Evolutionary conservation across 2,329 filamentous ascomycete genomes (phyloP), one percentile per base, ranked within the genome.

Genomic region (Pestalotiopsis sp.): DNA sequence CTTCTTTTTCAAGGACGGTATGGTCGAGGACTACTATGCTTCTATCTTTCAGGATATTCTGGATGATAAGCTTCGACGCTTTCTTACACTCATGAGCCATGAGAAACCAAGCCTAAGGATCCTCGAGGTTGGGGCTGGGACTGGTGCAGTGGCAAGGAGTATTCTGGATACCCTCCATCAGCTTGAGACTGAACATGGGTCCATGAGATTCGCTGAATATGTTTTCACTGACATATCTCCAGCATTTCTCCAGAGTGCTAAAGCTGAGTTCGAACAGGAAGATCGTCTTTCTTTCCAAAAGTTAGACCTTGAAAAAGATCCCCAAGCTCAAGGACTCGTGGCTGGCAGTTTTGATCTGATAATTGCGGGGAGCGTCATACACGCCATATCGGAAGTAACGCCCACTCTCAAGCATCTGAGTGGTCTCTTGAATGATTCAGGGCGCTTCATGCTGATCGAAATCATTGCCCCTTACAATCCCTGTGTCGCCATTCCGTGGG

Each of bases 11-110:
- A 75, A 76, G 44, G 71, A 74, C 1, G 74, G 76, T 20, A 69
- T 78, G 1, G 77, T 81, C 1, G 77, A 77, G 58, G 70, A 71
- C 2, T 77, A 80, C 67, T 81, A 81, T 66, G 71, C 71, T 13
- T 72, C 77, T 52, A 68, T 80, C 67, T 74, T 73, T 63, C 39
- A 63, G 6, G 67, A 67, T 3, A 57, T 73, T 1, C 71, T 69
- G 65, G 68, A 70, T 64, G 26, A 30, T 60, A 38, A 20, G 17
- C 20, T 24, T 26, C 20, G 22, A 14, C 9, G 9, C 17, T 64
- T 63, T 40, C 39, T 70, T 17, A 39, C 58, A 1, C 59, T 68
- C 1, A 26, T 55, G 14, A 38, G 70, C 1, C 74, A 80, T 66
- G 71, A 76, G 40, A 75, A 73, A 14, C 76, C 78, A 0, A 69